These are phyloP conservation scores for Botrytis medusae DNA, from an alignment of 2,329 filamentous ascomycete genomes.

Conservation along the genomic window DNA sequence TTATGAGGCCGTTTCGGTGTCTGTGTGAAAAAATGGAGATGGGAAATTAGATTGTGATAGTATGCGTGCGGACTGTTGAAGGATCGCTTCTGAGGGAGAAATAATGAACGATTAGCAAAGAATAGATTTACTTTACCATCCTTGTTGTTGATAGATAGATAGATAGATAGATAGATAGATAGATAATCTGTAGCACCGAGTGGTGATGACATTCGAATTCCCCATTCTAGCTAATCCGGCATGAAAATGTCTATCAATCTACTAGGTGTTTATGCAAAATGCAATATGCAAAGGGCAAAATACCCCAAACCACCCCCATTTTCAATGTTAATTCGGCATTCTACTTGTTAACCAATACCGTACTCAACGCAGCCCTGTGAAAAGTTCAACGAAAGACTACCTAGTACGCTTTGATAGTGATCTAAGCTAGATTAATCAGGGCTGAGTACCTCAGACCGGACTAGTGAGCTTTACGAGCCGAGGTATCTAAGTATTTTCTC, in stretches of 20 bases:
- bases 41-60: neutral
- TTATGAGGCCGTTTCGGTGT: neutral
- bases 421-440: slow-evolving; percentile 15
- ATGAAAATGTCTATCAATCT: neutral
- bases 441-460: neutral
- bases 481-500: neutral
- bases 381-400: neutral
- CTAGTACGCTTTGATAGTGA: neutral
- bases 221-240: neutral
- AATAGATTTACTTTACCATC: neutral
- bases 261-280: neutral
- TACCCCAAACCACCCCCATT: neutral
- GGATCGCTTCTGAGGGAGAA: neutral
- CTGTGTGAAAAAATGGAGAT: slow-evolving; percentile 5
- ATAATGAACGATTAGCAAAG: neutral
- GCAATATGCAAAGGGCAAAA: neutral
- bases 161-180: neutral
- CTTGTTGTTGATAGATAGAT: neutral
- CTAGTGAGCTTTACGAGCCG: neutral
- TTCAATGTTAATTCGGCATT: neutral
- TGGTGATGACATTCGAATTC: neutral
- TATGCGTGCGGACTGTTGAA: neutral
- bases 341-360: neutral
- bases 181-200: neutral
- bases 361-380: slow-evolving; percentile 1